Conservation (phyloP, 2,329 filamentous ascomycete genomes). For the Cercospora citrullina region DNA sequence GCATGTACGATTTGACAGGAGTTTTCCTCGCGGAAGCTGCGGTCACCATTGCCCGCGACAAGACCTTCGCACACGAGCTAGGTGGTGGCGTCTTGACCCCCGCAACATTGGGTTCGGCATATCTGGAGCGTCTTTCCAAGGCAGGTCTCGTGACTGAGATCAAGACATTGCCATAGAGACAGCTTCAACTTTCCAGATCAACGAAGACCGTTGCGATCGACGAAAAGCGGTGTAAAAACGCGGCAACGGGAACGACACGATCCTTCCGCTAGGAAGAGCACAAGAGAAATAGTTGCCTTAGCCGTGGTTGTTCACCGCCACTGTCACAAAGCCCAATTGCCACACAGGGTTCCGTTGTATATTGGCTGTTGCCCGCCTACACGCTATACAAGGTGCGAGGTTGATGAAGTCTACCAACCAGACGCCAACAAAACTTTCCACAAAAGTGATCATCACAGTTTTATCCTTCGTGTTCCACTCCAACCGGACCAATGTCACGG, state of each 20-base stretch:
- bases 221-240: conserved; percentile 3
- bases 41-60: conserved; percentile 60
- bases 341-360: conserved; percentile 19
- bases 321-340: conserved; percentile 6
- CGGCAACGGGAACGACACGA: conserved; percentile 16
- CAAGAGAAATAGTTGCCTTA: conserved; percentile 14
- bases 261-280: conserved; percentile 9
- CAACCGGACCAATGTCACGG: neutral
- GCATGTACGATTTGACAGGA: conserved; percentile 68
- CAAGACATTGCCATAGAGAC: conserved; percentile 35
- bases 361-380: neutral
- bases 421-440: conserved; percentile 2
- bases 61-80: conserved; percentile 55
- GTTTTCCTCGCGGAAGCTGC: conserved; percentile 65
- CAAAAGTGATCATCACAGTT: conserved; percentile 1
- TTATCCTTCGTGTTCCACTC: neutral
- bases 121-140: conserved; percentile 62
- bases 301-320: conserved; percentile 23
- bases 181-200: neutral
- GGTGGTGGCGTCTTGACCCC: conserved; percentile 71
- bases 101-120: conserved; percentile 67
- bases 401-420: conserved; percentile 6
- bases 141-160: conserved; percentile 64
- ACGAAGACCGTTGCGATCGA: conserved; percentile 4
- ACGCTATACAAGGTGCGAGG: conserved; percentile 5